Evolutionary conservation across 192 early-diverging fungal genomes (phyloP).

Genomic region (Coemansia sp.): DNA sequence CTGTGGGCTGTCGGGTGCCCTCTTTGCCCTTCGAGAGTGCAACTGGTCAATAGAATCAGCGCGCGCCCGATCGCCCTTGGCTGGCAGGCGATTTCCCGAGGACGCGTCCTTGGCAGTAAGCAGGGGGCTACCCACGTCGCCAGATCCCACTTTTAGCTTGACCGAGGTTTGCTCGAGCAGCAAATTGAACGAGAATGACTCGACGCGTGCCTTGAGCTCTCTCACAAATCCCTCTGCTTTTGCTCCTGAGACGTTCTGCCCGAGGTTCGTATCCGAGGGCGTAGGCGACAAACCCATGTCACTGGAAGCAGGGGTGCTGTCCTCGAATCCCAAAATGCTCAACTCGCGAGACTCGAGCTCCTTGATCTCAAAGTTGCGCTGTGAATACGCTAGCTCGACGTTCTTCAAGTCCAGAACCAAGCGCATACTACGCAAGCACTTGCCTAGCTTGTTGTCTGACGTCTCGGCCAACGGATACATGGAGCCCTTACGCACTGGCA

Average conservation of each 20-base stretch:
- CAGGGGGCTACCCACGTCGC: neutral
- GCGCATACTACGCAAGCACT: slow-evolving; percentile 52
- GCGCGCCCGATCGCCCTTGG: neutral
- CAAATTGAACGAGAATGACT: slow-evolving; percentile 49
- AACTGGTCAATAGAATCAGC: neutral
- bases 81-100: neutral
- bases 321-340: slow-evolving; percentile 27
- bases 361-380: slow-evolving; percentile 54
- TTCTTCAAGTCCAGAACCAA: slow-evolving; percentile 47
- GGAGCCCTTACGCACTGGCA: slow-evolving; percentile 53
- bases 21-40: neutral
- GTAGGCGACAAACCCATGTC: slow-evolving; percentile 33
- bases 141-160: slow-evolving; percentile 29
- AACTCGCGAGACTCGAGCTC: slow-evolving; percentile 51
- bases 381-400: slow-evolving; percentile 52
- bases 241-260: slow-evolving; percentile 17
- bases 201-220: slow-evolving; percentile 51
- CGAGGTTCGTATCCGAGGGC: slow-evolving; percentile 25
- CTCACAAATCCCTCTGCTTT: slow-evolving; percentile 50
- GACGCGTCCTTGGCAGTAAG: neutral
- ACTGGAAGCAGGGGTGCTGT: neutral
- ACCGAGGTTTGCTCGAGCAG: slow-evolving; percentile 46
- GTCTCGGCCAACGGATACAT: slow-evolving; percentile 51
- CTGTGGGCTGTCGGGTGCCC: neutral
- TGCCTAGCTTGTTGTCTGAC: slow-evolving; percentile 53